Percentiles rank a stretch among this genome's conserved stretches.
Conservation (phyloP, 441 rosid species). For the Viola pubescens region DNA sequence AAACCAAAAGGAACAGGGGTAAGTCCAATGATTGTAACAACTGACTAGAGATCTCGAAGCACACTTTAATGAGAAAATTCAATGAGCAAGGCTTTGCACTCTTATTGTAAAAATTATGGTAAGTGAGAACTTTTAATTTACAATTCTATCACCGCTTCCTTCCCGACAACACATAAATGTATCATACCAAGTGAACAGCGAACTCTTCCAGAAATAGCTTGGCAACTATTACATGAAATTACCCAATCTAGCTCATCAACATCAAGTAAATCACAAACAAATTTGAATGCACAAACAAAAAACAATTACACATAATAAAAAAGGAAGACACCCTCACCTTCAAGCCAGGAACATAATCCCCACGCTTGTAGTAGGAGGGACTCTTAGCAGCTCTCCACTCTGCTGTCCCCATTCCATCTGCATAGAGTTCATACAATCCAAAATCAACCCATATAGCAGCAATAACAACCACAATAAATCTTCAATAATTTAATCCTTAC, state of each 20-base stretch:
- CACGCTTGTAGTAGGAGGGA: slow-evolving; percentile 87
- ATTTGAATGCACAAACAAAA: background rate
- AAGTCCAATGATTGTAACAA: too few species aligned
- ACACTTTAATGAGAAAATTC: too few species aligned
- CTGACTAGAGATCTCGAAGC: too few species aligned
- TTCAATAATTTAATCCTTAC: slow-evolving; percentile 30
- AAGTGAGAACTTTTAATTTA: too few species aligned
- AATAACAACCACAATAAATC: background rate
- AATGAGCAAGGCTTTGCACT: too few species aligned
- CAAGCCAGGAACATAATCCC: slow-evolving; percentile 94
- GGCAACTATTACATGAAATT: background rate
- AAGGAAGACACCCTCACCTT: slow-evolving; percentile 41
- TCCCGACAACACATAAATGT: too few species aligned
- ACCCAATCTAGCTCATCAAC: background rate
- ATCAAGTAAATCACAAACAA: background rate
- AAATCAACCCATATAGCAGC: slow-evolving; percentile 8
- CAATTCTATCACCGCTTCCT: too few species aligned
- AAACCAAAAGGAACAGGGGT: slow-evolving; percentile 3
- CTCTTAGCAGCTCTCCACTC: slow-evolving; percentile 97
- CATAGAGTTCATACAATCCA: slow-evolving; percentile 8
- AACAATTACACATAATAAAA: slow-evolving; percentile 4
- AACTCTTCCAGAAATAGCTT: background rate
- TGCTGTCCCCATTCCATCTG: slow-evolving; percentile 98
- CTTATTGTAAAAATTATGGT: too few species aligned
- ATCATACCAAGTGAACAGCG: too few species aligned